These are phyloP conservation scores for Dendrocalamus sinicus DNA, from an alignment of 176 grass and related monocot species.

Conservation along the genomic window DNA sequence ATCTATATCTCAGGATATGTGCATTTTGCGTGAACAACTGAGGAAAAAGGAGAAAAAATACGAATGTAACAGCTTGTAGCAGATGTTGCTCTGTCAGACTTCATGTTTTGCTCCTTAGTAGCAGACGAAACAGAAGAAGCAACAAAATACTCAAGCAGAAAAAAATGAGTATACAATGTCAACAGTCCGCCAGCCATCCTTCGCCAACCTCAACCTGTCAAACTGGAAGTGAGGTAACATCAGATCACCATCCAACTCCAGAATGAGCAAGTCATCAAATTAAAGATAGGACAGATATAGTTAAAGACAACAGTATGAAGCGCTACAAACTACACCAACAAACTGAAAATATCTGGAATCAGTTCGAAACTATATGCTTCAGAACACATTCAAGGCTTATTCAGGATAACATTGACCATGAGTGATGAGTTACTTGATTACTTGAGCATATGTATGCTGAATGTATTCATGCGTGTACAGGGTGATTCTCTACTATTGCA, in stretches of 20 bases:
- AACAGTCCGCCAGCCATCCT: constrained; percentile 47
- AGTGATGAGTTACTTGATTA: constrained; percentile 1
- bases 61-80: background rate
- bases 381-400: background rate
- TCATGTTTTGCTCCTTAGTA: constrained; percentile 10
- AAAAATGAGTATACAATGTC: constrained; percentile 25
- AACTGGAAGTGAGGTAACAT: constrained; percentile 24
- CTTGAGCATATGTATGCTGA: background rate
- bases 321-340: background rate
- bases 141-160: constrained; percentile 10
- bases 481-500: background rate
- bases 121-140: constrained; percentile 36
- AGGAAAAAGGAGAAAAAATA: background rate
- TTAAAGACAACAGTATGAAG: background rate
- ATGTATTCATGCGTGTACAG: background rate
- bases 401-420: background rate
- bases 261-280: background rate
- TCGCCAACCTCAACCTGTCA: constrained; percentile 69
- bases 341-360: background rate
- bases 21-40: background rate
- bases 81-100: background rate
- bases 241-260: background rate
- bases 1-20: constrained; percentile 25
- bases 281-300: background rate
- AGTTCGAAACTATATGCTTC: background rate